These are phyloP conservation scores for Pouteria campechiana DNA, from an alignment of 179 eudicot species.

Conservation along the genomic window DNA sequence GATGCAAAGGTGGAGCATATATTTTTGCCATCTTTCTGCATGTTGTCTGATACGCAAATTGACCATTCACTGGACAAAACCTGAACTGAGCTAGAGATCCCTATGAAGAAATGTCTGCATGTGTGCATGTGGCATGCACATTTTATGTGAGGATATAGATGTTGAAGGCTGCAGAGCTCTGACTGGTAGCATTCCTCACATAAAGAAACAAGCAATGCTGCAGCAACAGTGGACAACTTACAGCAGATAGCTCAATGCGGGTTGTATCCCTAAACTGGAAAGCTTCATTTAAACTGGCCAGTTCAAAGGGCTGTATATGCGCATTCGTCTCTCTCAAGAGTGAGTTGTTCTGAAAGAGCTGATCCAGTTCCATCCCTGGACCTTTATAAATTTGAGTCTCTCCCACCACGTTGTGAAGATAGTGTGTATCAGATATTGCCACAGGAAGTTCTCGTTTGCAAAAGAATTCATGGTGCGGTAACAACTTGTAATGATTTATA, in stretches of 20 bases:
- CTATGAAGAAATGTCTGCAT: too few relatives aligned
- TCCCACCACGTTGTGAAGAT: conserved; percentile 95
- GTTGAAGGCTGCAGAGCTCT: too few relatives aligned
- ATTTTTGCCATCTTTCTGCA: too few relatives aligned
- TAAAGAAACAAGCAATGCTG: too few relatives aligned
- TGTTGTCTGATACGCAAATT: too few relatives aligned
- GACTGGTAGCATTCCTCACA: too few relatives aligned
- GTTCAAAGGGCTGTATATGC: conserved; percentile 73
- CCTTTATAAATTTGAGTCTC: conserved; percentile 91
- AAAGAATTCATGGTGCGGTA: conserved; percentile 89
- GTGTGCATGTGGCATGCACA: too few relatives aligned
- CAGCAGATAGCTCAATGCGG: conserved; percentile 72
- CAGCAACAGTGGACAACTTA: conserved; percentile 38
- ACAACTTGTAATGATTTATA: conserved; percentile 73
- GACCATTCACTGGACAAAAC: too few relatives aligned
- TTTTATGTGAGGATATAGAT: too few relatives aligned
- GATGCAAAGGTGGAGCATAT: too few relatives aligned
- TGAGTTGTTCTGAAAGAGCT: conserved; percentile 56
- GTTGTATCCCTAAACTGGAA: conserved; percentile 73
- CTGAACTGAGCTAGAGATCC: too few relatives aligned
- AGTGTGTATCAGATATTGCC: conserved; percentile 81
- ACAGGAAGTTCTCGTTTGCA: conserved; percentile 94
- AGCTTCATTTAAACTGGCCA: conserved; percentile 64
- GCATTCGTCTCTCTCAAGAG: conserved; percentile 43
- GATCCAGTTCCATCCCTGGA: conserved; percentile 92